phyloP scores from a whole-genome alignment of 2,329 filamentous ascomycete genomes.

The Exserohilum turcica region DNA sequence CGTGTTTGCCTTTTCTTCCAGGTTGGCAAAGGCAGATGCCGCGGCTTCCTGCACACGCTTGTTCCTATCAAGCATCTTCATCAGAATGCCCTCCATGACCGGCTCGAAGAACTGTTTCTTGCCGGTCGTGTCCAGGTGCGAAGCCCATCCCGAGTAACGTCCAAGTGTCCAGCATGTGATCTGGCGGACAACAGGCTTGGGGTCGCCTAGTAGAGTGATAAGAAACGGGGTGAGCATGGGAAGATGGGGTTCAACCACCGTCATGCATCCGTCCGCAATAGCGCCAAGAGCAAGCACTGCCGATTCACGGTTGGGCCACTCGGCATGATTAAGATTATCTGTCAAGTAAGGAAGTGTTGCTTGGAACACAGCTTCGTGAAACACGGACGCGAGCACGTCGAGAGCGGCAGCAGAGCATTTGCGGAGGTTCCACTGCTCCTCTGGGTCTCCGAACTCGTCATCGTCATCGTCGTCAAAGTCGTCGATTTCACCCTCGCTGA shows the following conservation, averaged over 20 bases:
- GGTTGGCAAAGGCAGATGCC: constrained; percentile 91
- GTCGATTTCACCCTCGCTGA: constrained; percentile 88
- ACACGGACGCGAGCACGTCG: constrained; percentile 91
- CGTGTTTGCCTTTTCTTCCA: constrained; percentile 89
- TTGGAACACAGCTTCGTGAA: constrained; percentile 84
- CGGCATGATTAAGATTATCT: constrained; percentile 81
- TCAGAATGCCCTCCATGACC: constrained; percentile 94
- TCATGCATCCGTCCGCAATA: constrained; percentile 92
- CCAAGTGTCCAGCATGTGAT: constrained; percentile 98
- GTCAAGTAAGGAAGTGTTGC: constrained; percentile 91
- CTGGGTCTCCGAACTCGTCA: constrained; percentile 73
- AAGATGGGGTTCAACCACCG: constrained; percentile 85
- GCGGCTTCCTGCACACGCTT: constrained; percentile 98
- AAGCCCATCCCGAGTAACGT: constrained; percentile 91
- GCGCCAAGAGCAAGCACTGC: constrained; percentile 93
- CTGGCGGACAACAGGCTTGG: constrained; percentile 88
- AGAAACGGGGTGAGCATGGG: constrained; percentile 90
- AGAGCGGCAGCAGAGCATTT: constrained; percentile 97
- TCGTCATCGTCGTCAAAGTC: constrained; percentile 74
- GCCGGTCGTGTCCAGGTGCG: constrained; percentile 70
- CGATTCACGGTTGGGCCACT: constrained; percentile 93
- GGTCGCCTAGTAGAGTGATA: constrained; percentile 80
- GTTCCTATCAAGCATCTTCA: constrained; percentile 94
- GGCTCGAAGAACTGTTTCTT: constrained; percentile 85
- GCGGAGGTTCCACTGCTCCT: constrained; percentile 91